These are phyloP conservation scores for Periconia macrospinosa DNA, from an alignment of 2,329 filamentous ascomycete genomes.

Conservation along the genomic window DNA sequence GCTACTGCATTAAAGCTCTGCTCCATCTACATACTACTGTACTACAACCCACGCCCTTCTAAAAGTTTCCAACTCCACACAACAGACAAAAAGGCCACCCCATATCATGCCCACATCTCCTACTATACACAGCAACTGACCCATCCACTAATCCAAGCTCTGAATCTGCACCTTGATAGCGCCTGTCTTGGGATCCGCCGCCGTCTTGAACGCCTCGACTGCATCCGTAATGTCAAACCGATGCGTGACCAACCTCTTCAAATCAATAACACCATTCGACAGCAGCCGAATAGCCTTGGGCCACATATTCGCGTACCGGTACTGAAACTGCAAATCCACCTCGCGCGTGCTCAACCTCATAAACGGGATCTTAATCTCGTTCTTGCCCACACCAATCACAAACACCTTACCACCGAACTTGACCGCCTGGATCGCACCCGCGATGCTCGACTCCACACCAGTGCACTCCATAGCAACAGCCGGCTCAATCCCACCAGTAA, in stretches of 20 bases:
- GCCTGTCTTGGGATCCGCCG: conserved; percentile 83
- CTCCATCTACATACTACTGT: too few relatives aligned
- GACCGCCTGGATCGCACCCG: conserved; percentile 81
- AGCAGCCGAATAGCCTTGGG: conserved; percentile 87
- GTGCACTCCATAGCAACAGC: conserved; percentile 88
- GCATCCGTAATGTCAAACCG: conserved; percentile 84
- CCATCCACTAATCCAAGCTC: conserved; percentile 49
- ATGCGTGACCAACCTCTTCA: conserved; percentile 85
- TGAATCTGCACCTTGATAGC: conserved; percentile 99
- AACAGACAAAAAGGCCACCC: too few relatives aligned
- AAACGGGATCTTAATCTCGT: conserved; percentile 93
- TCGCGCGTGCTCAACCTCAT: conserved; percentile 90
- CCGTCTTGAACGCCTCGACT: conserved; percentile 84
- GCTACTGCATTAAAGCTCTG: too few relatives aligned
- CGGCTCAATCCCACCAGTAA: conserved; percentile 79
- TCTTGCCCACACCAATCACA: conserved; percentile 92
- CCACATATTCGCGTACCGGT: conserved; percentile 96
- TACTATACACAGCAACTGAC: conserved; percentile 20
- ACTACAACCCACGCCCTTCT: too few relatives aligned
- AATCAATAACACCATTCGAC: conserved; percentile 78
- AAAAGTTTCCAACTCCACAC: background rate
- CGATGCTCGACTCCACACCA: conserved; percentile 87
- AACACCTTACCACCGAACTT: conserved; percentile 98
- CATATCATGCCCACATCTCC: too few relatives aligned
- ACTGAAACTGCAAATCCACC: conserved; percentile 95